Conservation (phyloP, 2,329 filamentous ascomycete genomes). For the Epichloe elymi region DNA sequence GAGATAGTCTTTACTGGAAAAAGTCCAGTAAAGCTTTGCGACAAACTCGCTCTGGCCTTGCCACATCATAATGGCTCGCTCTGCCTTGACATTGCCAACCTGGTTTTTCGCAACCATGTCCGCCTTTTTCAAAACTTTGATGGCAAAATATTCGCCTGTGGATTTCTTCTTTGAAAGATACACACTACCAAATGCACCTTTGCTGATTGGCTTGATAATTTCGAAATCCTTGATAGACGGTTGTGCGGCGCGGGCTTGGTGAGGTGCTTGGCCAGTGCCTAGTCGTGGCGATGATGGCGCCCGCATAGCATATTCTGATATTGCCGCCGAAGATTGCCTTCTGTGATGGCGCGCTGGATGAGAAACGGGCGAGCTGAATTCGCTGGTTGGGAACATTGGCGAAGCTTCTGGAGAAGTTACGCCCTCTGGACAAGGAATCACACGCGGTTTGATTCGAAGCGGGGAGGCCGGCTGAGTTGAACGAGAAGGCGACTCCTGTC, state of each 20-base stretch:
- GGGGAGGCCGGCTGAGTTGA: constrained; percentile 72
- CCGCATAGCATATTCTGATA: constrained; percentile 53
- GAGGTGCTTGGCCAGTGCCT: constrained; percentile 60
- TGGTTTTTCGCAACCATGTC: constrained; percentile 99
- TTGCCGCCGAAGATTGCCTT: constrained; percentile 80
- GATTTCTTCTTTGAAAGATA: constrained; percentile 98
- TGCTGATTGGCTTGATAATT: constrained; percentile 98
- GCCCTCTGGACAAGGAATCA: constrained; percentile 44
- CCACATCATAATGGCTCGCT: constrained; percentile 99
- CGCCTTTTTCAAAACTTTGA: constrained; percentile 98
- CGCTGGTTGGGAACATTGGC: constrained; percentile 69
- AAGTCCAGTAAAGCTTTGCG: constrained; percentile 98
- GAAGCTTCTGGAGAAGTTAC: constrained; percentile 79
- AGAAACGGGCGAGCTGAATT: constrained; percentile 64
- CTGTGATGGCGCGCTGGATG: constrained; percentile 56
- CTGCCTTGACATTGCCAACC: constrained; percentile 96
- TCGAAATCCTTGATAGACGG: constrained; percentile 99
- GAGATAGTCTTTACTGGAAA: constrained; percentile 97
- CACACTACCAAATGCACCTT: constrained; percentile 94
- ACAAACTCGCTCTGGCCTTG: constrained; percentile 98
- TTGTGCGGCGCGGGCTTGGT: constrained; percentile 75
- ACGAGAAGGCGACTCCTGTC: constrained; percentile 81
- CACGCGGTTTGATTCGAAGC: constrained; percentile 73
- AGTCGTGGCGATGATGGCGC: constrained; percentile 75
- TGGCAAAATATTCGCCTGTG: constrained; percentile 95